Percentiles rank a stretch among this genome's conserved stretches.
phyloP scores from a whole-genome alignment of 2,329 filamentous ascomycete genomes.

The Acephala macrosclerotiorum region DNA sequence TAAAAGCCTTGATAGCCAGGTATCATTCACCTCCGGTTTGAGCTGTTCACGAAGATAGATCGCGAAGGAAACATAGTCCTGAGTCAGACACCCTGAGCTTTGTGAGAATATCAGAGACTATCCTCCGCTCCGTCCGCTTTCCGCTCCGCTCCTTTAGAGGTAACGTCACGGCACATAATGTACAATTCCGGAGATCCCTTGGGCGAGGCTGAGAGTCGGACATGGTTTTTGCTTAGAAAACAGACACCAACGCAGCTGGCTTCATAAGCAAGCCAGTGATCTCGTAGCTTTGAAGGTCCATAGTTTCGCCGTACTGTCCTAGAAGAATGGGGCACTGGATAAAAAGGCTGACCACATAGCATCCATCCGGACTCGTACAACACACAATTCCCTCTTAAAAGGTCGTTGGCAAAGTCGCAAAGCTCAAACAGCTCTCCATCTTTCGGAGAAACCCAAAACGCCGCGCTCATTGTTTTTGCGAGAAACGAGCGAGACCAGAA shows the following conservation, averaged over 20 bases:
- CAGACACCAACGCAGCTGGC: constrained; percentile 24
- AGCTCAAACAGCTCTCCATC: constrained; percentile 6
- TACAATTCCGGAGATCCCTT: constrained; percentile 22
- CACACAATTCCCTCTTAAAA: background rate
- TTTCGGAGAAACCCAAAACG: background rate
- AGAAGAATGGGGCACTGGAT: constrained; percentile 27
- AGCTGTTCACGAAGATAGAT: background rate
- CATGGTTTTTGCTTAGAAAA: constrained; percentile 20
- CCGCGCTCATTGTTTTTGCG: background rate
- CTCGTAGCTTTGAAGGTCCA: constrained; percentile 14
- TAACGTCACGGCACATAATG: constrained; percentile 14
- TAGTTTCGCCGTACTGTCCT: constrained; percentile 24
- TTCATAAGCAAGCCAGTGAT: constrained; percentile 28
- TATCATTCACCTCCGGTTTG: constrained; percentile 10
- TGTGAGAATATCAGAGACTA: constrained; percentile 16
- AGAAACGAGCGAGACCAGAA: background rate
- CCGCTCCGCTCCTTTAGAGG: background rate
- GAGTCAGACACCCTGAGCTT: constrained; percentile 2
- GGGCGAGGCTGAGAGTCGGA: constrained; percentile 23
- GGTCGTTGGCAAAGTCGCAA: background rate
- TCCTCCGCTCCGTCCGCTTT: background rate
- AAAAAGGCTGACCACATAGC: constrained; percentile 14
- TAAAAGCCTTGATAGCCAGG: constrained; percentile 2
- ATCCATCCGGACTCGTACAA: background rate
- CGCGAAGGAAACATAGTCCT: background rate